Base-by-base conservation (phyloP, 495 filamentous ascomycete species). In the Podospora conica region DNA sequence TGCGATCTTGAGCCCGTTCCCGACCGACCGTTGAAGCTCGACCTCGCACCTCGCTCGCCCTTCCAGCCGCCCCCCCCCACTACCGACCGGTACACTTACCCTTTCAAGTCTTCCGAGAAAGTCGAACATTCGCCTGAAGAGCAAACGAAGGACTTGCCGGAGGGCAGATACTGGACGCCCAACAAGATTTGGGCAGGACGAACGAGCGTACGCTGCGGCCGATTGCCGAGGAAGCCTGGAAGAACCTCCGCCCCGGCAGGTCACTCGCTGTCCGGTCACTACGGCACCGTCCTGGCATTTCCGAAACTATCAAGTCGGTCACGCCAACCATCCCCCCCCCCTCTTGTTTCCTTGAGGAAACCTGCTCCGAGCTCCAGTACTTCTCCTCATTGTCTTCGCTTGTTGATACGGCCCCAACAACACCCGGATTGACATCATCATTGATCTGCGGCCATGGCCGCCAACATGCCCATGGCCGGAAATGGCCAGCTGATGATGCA, bases 381-480 rank as follows among this genome's bases (percentile, higher is more conserved):
- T n/a, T n/a, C n/a, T n/a, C n/a, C n/a, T n/a, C 25, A 9, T n/a
- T 22, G 11, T 27, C 59, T 18, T 55, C 57, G 21, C 33, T 28
- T 53, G 57, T 25, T 58, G 29, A 21, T 29, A 40, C 25, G 23
- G 29, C 60, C 24, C 54, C 58, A 10, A 28, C 12, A 55, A 25
- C 12, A 3, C 27, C 10, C 28, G 22, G 66, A 54, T 48, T 74
- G 72, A 71, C 63, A n/a, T 8, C 68, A 61, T 40, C 54, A 61
- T 29, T 21, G 55, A 63, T 53, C 60, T 63, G 78, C 79, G 77
- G 77, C 80, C 65, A 83, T 83, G 81, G 80, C 81, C 75, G 78
- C 78, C 61, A 81, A 81, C 66, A 77, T 81, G 68, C 75, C 72
- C 60, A 82, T 81, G 78, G 76, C 68, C 63, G 67, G 66, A 29